Base-by-base conservation (phyloP, 2,329 filamentous ascomycete species). In the Capronia americana region DNA sequence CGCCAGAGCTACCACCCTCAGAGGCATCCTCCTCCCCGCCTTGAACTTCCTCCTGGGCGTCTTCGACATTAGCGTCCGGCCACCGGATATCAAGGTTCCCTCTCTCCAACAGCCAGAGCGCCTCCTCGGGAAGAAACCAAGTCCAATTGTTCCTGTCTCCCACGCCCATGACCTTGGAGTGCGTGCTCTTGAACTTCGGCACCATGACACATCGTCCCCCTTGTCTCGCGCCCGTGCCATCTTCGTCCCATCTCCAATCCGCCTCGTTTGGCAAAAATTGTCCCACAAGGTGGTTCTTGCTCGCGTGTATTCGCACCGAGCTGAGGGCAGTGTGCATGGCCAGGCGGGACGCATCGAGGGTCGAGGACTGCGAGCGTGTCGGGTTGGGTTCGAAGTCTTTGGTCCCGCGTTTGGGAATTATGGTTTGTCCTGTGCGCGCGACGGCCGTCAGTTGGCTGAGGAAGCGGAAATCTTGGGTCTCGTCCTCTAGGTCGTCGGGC, bases 311-410 rank as follows among this genome's bases (percentile, higher is more conserved):
- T 57, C 94, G 87, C 57, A 91, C 90, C 76, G 90, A 90, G 59
- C 88, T 85, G 63, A 98, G 84, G 2, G 94, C 93, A 73, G 92
- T 89, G 78, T 96, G 91, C 90, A 99, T 95, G 23, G 93, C 94
- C 72, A 86, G 84, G 62, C 94, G 88, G 69, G 92, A 96, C 55
- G 91, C 87, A 74, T 92, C 90, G 59, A 99, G 88, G 8, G 90
- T 87, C 64, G 86, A 85, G 70, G 90, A 88, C 79, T 99, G 95
- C 34, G 91, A 87, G 34, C 87, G 86, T 2, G 95, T 98, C 56
- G 92, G 91, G 79, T 98, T 93, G 30, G 91, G 89, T 80, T 98
- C 95, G 77, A 97, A 99, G 80, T 99, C 95, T 79, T 99, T 99
- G 77, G 96, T 93, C 67, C 95, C 95, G 70, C 93, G 92, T 71